Conservation (phyloP, 2,329 filamentous ascomycete species). For the Aspergillus fischeri region DNA sequence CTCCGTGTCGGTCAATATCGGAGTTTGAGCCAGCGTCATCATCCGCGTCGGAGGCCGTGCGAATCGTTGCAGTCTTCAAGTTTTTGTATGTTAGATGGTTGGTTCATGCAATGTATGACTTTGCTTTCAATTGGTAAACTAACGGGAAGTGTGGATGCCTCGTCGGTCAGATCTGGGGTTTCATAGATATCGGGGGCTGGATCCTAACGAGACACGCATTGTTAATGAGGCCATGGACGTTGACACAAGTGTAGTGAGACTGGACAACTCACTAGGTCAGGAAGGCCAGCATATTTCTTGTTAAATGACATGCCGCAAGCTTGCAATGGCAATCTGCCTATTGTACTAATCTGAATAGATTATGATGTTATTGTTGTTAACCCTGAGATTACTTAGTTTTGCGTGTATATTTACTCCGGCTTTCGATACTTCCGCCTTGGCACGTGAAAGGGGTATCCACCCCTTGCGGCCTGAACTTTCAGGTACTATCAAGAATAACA, state of each 20-base stretch:
- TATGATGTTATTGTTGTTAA: not conserved
- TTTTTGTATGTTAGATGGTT: slow-evolving; percentile 43
- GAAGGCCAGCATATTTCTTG: slow-evolving; percentile 76
- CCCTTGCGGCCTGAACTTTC: not conserved
- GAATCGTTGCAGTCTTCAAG: slow-evolving; percentile 49
- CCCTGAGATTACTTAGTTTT: not conserved
- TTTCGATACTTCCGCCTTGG: not conserved
- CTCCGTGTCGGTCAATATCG: slow-evolving; percentile 69
- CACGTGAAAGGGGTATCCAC: slow-evolving; percentile 8
- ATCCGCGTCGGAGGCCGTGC: slow-evolving; percentile 55
- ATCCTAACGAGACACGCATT: slow-evolving; percentile 54
- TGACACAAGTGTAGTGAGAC: not conserved
- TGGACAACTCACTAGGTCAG: slow-evolving; percentile 62
- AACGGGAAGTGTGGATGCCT: slow-evolving; percentile 79
- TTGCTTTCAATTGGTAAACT: slow-evolving; percentile 26
- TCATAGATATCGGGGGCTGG: slow-evolving; percentile 94
- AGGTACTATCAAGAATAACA: not conserved
- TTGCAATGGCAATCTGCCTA: not conserved
- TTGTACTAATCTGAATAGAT: not conserved
- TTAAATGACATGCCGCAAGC: slow-evolving; percentile 61
- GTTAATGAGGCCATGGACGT: slow-evolving; percentile 1
- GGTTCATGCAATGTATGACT: not conserved
- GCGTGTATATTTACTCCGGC: not conserved
- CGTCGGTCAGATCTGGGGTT: slow-evolving; percentile 87
- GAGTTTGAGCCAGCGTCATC: slow-evolving; percentile 51